A percentile compares a stretch with the other conserved stretches of the same genome.
These are phyloP conservation scores for Phytophthora parvispora DNA, from an alignment of 352 stramenopile species.

Conservation along the genomic window DNA sequence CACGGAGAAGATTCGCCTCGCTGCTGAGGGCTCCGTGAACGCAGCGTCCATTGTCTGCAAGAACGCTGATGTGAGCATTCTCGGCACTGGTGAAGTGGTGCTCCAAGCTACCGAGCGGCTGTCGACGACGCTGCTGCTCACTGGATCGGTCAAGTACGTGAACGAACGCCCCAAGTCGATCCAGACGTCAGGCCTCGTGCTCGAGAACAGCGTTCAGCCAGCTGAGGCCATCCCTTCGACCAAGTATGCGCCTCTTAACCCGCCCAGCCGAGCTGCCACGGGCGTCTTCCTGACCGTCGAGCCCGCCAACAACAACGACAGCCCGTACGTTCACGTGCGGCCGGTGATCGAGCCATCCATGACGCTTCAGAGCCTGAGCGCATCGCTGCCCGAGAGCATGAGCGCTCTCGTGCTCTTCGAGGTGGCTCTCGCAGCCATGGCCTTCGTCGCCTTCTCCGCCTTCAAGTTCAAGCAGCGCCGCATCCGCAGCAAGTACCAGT, in stretches of 20 bases:
- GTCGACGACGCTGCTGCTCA: constrained; percentile 32
- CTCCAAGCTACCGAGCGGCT: constrained; percentile 55
- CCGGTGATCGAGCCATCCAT: constrained; percentile 9
- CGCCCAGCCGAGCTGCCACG: constrained; percentile 17
- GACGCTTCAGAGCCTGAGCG: constrained; percentile 24
- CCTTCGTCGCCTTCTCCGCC: constrained; percentile 19
- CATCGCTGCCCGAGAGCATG: constrained; percentile 28
- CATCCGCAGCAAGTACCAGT: constrained; percentile 30
- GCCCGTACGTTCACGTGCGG: constrained; percentile 25
- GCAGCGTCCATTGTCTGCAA: constrained; percentile 53
- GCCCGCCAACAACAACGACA: constrained; percentile 22
- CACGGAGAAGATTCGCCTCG: constrained; percentile 38
- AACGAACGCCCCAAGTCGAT: constrained; percentile 42
- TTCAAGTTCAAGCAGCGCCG: constrained; percentile 42
- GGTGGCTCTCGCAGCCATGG: constrained; percentile 19
- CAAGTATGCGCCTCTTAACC: constrained; percentile 3
- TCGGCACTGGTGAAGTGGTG: constrained; percentile 48
- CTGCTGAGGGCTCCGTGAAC: constrained; percentile 48
- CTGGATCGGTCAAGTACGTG: constrained; percentile 49
- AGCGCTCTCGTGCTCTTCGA: constrained; percentile 37
- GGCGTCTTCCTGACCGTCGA: constrained; percentile 31
- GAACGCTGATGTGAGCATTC: constrained; percentile 48
- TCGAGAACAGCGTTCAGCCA: constrained; percentile 22
- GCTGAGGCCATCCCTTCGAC: constrained; percentile 8
- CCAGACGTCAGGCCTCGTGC: constrained; percentile 28